Evolutionary conservation across 176 grass and related monocot species (phyloP).

Genomic region (Carex scoparia): DNA sequence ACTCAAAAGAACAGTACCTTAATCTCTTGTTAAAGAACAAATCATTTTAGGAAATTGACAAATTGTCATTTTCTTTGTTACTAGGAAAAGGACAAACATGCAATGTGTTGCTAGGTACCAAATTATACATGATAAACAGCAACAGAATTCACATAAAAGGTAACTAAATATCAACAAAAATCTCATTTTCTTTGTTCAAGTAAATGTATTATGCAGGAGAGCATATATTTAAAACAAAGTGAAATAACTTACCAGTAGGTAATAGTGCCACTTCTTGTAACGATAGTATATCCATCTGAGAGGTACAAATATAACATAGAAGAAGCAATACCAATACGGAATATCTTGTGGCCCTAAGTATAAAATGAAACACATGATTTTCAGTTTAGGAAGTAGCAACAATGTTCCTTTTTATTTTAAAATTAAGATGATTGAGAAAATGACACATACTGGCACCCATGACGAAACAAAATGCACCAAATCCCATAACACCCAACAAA

Average conservation of each 20-base stretch:
- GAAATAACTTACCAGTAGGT: slow-evolving; percentile 61
- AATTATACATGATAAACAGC: not conserved
- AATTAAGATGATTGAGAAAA: slow-evolving; percentile 19
- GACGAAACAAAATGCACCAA: slow-evolving; percentile 94
- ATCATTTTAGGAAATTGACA: not conserved
- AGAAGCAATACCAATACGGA: slow-evolving; percentile 86
- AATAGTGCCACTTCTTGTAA: slow-evolving; percentile 99
- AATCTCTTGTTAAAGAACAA: not conserved
- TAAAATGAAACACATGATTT: slow-evolving; percentile 4
- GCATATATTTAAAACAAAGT: not conserved
- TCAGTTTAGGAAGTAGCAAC: slow-evolving; percentile 2
- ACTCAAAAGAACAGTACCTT: not conserved
- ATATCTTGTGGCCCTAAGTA: slow-evolving; percentile 81
- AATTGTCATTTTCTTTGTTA: not conserved
- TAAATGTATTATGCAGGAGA: not conserved
- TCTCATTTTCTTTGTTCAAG: not conserved
- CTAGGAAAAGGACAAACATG: not conserved
- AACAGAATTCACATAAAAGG: not conserved
- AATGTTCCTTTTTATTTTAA: not conserved
- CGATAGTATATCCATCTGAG: slow-evolving; percentile 96
- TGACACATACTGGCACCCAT: slow-evolving; percentile 87
- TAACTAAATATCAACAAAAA: not conserved
- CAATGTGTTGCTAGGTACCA: not conserved
- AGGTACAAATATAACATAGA: slow-evolving; percentile 88
- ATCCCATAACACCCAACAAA: slow-evolving; percentile 88